A percentile compares a stretch with the other conserved stretches of the same genome.
These are phyloP conservation scores for Calonectria pseudoreteaudii DNA, from an alignment of 2,329 filamentous ascomycete species.

Conservation along the genomic window DNA sequence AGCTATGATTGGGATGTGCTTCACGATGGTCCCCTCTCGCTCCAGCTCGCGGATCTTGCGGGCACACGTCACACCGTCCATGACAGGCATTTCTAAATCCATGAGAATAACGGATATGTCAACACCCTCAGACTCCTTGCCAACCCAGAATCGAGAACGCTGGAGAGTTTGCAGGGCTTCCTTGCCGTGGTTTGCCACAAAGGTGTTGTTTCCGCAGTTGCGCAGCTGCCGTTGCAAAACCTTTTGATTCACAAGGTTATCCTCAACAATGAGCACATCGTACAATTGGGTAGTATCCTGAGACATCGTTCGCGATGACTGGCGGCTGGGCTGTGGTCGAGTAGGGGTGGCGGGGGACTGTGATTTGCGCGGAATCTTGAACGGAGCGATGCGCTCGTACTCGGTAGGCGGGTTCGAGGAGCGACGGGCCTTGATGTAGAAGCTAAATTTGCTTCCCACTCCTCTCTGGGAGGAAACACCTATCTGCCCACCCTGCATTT, in stretches of 20 bases:
- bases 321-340: constrained; percentile 33
- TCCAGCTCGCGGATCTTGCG: constrained; percentile 77
- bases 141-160: constrained; percentile 67
- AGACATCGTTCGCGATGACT: constrained; percentile 23
- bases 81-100: constrained; percentile 87
- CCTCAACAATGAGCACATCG: constrained; percentile 74
- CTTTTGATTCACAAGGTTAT: constrained; percentile 75
- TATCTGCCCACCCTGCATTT: constrained; percentile 83
- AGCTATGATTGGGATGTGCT: constrained; percentile 82
- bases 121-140: constrained; percentile 58
- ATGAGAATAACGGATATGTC: constrained; percentile 78
- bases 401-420: constrained; percentile 55
- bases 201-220: constrained; percentile 70
- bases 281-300: constrained; percentile 50
- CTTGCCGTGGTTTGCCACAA: constrained; percentile 73
- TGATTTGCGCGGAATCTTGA: constrained; percentile 49
- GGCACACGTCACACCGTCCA: constrained; percentile 83
- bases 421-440: constrained; percentile 78
- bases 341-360: constrained; percentile 32
- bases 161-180: constrained; percentile 71
- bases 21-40: constrained; percentile 67
- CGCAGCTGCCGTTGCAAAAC: constrained; percentile 71
- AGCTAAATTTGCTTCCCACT: constrained; percentile 79
- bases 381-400: constrained; percentile 50
- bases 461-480: constrained; percentile 76